phyloP scores from a whole-genome alignment of 2,329 filamentous ascomycete genomes.

The Westerdykella aurantiaca region DNA sequence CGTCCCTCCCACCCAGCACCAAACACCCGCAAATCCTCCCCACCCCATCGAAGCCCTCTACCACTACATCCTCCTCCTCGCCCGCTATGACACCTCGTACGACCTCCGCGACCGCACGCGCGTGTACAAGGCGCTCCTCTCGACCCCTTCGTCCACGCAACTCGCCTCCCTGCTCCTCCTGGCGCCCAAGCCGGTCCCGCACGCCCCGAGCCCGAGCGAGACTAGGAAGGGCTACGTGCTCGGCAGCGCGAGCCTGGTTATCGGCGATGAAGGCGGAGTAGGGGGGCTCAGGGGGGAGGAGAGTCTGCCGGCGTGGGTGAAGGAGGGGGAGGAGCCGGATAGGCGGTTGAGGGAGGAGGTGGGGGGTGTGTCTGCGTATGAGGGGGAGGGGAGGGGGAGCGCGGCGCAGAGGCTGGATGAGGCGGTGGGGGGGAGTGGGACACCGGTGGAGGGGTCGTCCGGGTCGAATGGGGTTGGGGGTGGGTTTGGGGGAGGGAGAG shows the following conservation, averaged over 20 bases:
- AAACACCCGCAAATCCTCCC: conserved; percentile 37
- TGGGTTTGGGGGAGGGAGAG: conserved; percentile 3
- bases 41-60: conserved; percentile 74
- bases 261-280: conserved; percentile 68
- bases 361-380: conserved; percentile 23
- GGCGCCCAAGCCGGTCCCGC: conserved; percentile 89
- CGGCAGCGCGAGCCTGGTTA: conserved; percentile 77
- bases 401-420: conserved; percentile 62
- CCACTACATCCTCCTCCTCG: conserved; percentile 76
- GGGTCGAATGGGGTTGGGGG: conserved; percentile 45
- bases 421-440: conserved; percentile 40
- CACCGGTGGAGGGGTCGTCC: conserved; percentile 30
- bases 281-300: conserved; percentile 70
- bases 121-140: conserved; percentile 78
- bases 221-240: conserved; percentile 70
- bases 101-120: conserved; percentile 88
- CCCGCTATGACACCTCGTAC: conserved; percentile 90
- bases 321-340: conserved; percentile 73
- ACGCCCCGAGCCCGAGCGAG: conserved; percentile 84
- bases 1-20: conserved; percentile 5
- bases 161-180: conserved; percentile 85
- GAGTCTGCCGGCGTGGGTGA: conserved; percentile 80
- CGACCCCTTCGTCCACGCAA: conserved; percentile 67
- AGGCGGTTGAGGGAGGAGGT: conserved; percentile 59
- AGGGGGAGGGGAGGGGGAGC: conserved; percentile 42